phyloP scores from a whole-genome alignment of 768 basidiomycete genomes.

The Dictyophora rubrovolvata region DNA sequence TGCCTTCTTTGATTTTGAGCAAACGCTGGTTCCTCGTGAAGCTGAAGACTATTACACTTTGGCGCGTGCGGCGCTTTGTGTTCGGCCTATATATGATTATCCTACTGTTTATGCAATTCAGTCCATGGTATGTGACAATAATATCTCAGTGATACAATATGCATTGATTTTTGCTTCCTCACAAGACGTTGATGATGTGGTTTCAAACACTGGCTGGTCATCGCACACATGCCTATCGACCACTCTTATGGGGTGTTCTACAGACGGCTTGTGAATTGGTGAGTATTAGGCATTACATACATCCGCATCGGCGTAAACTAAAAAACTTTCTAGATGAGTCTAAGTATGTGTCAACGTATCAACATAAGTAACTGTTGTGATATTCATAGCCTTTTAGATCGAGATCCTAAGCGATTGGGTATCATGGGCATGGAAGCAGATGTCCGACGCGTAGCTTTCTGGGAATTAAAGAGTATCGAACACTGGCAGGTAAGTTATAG shows the following conservation, averaged over 20 bases:
- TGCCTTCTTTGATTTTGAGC: constrained; percentile 6
- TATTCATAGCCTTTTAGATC: neutral
- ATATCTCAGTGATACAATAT: neutral
- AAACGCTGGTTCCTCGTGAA: constrained; percentile 2
- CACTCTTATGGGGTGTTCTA: constrained; percentile 7
- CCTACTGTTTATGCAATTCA: constrained; percentile 9
- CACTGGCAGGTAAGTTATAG: constrained; percentile 7
- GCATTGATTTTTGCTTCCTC: neutral
- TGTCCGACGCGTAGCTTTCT: constrained; percentile 7
- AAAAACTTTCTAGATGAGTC: neutral
- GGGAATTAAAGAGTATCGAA: constrained; percentile 8
- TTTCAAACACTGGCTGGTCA: constrained; percentile 9
- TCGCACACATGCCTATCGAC: constrained; percentile 7
- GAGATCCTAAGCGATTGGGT: constrained; percentile 1
- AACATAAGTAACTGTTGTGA: too few relatives aligned
- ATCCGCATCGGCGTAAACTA: neutral
- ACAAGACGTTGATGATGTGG: constrained; percentile 9
- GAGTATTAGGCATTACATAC: neutral
- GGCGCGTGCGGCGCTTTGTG: constrained; percentile 4
- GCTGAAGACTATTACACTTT: constrained; percentile 7
- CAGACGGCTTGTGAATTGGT: constrained; percentile 5
- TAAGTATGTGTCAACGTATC: neutral
- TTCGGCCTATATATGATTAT: constrained; percentile 7
- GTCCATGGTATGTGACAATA: constrained; percentile 1
- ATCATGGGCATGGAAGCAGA: constrained; percentile 7